A percentile compares a stretch with the other conserved stretches of the same genome.
These are phyloP conservation scores for Solanum chiquidenum DNA, from an alignment of 257 asterid species.

Conservation along the genomic window DNA sequence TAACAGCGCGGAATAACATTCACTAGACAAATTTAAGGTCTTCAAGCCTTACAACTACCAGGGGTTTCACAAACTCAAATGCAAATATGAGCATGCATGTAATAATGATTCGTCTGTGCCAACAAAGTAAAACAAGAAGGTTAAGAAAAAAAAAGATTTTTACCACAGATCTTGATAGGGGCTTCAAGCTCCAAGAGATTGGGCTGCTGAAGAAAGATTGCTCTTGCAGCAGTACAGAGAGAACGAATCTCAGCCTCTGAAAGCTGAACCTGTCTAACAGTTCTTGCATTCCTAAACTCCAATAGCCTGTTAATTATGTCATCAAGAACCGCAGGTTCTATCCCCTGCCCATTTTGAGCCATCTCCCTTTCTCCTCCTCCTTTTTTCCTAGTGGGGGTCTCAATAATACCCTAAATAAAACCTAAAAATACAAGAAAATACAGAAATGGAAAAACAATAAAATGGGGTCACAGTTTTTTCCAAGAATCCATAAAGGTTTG, in stretches of 20 bases:
- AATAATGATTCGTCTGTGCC: background rate
- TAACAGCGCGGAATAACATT: background rate
- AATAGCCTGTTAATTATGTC: slow-evolving; percentile 59
- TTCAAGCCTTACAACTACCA: background rate
- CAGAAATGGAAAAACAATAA: background rate
- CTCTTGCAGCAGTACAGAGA: slow-evolving; percentile 52
- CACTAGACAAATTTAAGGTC: background rate
- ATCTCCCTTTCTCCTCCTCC: background rate
- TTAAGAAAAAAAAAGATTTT: background rate
- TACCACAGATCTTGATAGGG: slow-evolving; percentile 86
- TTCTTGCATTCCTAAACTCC: slow-evolving; percentile 61
- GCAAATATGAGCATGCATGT: background rate
- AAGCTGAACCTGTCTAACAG: slow-evolving; percentile 69
- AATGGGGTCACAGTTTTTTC: background rate
- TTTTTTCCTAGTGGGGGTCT: background rate
- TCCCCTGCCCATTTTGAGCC: slow-evolving; percentile 61
- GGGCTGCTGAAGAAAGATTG: slow-evolving; percentile 68
- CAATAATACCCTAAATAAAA: background rate
- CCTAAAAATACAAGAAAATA: background rate
- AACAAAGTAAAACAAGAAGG: background rate
- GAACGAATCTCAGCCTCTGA: slow-evolving; percentile 75
- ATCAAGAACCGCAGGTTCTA: slow-evolving; percentile 57
- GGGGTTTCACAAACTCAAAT: background rate
- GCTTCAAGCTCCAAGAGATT: slow-evolving; percentile 88
- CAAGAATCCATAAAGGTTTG: background rate